These are phyloP conservation scores for Primulina huaijiensis DNA, from an alignment of 257 asterid species.

Conservation along the genomic window DNA sequence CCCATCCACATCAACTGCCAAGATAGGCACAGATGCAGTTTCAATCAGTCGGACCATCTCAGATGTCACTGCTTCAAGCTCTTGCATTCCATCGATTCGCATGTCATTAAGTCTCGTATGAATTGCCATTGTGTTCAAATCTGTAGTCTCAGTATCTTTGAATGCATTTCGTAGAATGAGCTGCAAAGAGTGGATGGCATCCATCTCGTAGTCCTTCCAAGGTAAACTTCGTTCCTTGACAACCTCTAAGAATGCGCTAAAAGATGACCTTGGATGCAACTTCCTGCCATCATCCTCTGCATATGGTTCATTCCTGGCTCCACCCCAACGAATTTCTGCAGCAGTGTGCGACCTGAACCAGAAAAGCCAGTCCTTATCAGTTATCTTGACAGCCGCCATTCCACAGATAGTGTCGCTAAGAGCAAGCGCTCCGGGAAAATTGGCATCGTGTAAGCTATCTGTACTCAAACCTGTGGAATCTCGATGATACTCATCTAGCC, in stretches of 20 bases:
- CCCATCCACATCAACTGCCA: conserved; percentile 86
- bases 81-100: conserved; percentile 75
- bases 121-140: conserved; percentile 39
- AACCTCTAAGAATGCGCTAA: conserved; percentile 85
- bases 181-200: conserved; percentile 92
- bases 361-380: conserved; percentile 81
- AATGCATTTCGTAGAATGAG: conserved; percentile 74
- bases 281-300: conserved; percentile 77
- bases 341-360: conserved; percentile 98
- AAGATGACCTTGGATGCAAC: conserved; percentile 93
- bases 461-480: conserved; percentile 93
- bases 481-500: conserved; percentile 80
- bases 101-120: conserved; percentile 67
- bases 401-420: conserved; percentile 82
- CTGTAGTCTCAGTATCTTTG: conserved; percentile 42
- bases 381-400: conserved; percentile 89
- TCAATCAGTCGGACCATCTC: conserved; percentile 94
- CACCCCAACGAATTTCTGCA: conserved; percentile 83
- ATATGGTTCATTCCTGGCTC: conserved; percentile 75
- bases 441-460: conserved; percentile 89
- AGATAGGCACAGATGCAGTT: conserved; percentile 87
- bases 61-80: conserved; percentile 81
- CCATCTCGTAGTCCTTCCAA: conserved; percentile 97
- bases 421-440: conserved; percentile 84
- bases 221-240: conserved; percentile 74